These are phyloP conservation scores for Backusella liffmaniae DNA, from an alignment of 192 early-diverging fungal species.

Conservation along the genomic window DNA sequence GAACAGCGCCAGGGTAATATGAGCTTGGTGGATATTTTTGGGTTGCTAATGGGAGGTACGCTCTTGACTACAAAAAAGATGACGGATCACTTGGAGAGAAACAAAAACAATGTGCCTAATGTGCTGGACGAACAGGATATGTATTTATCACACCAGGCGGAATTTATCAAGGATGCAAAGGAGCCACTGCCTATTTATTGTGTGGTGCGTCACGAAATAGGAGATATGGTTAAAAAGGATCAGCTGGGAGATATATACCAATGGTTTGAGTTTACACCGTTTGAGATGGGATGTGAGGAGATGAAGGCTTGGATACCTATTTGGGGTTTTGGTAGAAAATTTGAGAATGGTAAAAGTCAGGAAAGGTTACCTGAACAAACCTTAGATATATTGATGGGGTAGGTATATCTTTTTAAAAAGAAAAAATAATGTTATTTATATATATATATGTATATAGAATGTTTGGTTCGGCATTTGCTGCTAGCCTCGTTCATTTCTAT, in stretches of 20 bases:
- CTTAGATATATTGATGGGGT: conserved; percentile 67
- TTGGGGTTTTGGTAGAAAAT: conserved; percentile 76
- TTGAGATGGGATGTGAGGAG: conserved; percentile 78
- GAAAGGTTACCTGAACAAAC: conserved; percentile 65
- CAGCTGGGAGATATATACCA: conserved; percentile 45
- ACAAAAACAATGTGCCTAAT: conserved; percentile 13
- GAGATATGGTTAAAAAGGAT: conserved; percentile 26
- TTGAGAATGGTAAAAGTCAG: conserved; percentile 60
- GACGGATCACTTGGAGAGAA: conserved; percentile 32
- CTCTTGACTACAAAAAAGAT: conserved; percentile 41
- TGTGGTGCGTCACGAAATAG: conserved; percentile 60
- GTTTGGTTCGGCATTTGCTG: conserved; percentile 52
- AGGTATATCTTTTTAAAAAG: background rate
- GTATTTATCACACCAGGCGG: conserved; percentile 53
- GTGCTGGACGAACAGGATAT: conserved; percentile 26
- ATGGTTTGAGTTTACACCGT: conserved; percentile 86
- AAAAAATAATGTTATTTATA: too few species aligned
- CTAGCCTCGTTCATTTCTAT: conserved; percentile 50
- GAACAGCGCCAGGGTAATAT: conserved; percentile 28
- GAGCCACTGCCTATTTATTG: conserved; percentile 80
- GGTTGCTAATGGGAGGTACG: conserved; percentile 44
- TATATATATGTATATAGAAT: conserved; percentile 17
- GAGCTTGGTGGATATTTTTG: conserved; percentile 60
- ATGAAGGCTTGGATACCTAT: conserved; percentile 71
- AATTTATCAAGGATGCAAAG: conserved; percentile 56